Evolutionary conservation across 2,329 filamentous ascomycete species (phyloP).

Genomic region (Setomelanomma holmii): DNA sequence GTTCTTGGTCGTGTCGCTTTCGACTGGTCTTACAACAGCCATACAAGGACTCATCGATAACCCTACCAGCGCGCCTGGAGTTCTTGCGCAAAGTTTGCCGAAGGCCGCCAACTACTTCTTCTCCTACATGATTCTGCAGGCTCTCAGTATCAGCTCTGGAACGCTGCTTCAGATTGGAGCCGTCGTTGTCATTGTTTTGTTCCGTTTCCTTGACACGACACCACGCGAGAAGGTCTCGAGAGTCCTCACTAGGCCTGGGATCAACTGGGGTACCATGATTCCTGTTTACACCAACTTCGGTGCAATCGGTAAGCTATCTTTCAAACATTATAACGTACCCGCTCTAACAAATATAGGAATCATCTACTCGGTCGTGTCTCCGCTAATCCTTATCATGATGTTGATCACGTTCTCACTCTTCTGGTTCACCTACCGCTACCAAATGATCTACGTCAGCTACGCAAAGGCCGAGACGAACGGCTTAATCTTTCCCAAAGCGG

Average conservation of each 20-base stretch:
- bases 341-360: conserved; percentile 56
- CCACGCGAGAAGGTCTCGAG: conserved; percentile 81
- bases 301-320: conserved; percentile 70
- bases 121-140: conserved; percentile 96
- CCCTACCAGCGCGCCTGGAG: conserved; percentile 70
- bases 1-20: conserved; percentile 90
- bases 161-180: conserved; percentile 84
- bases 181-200: conserved; percentile 78
- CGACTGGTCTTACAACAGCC: conserved; percentile 73
- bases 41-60: conserved; percentile 70
- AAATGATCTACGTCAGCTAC: conserved; percentile 91
- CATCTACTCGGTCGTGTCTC: conserved; percentile 87
- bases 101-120: conserved; percentile 96
- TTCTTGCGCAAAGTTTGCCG: conserved; percentile 81
- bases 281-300: conserved; percentile 97
- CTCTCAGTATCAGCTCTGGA: conserved; percentile 87
- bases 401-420: conserved; percentile 89
- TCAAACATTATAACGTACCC: background rate
- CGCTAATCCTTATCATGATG: conserved; percentile 90
- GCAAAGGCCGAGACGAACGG: conserved; percentile 92
- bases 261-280: conserved; percentile 93
- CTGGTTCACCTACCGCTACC: conserved; percentile 96
- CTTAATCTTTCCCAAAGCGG: conserved; percentile 86
- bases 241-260: conserved; percentile 77
- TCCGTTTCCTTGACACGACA: conserved; percentile 83